Conservation (phyloP, 805 yeast species). For the Kregervanrija fluxuum region DNA sequence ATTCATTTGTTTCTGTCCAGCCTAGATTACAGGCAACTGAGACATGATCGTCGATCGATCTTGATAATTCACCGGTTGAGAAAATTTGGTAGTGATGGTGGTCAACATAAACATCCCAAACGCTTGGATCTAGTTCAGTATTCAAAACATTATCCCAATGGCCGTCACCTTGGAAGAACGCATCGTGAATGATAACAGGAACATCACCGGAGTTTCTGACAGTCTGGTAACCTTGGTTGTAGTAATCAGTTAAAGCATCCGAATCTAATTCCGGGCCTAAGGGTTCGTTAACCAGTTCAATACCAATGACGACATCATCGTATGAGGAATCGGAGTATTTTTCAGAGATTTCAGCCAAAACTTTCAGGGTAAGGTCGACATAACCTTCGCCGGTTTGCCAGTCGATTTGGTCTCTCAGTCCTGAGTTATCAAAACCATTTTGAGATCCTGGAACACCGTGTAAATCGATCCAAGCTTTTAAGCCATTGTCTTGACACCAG, state of each 20-base stretch:
- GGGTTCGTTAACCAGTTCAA: slow-evolving; percentile 87
- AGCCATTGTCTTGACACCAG: slow-evolving; percentile 58
- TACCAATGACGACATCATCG: slow-evolving; percentile 70
- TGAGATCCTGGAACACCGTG: slow-evolving; percentile 98
- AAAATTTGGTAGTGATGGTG: slow-evolving; percentile 92
- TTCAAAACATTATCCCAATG: slow-evolving; percentile 58
- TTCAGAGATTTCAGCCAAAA: slow-evolving; percentile 44
- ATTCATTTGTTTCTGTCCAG: slow-evolving; percentile 36
- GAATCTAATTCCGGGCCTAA: slow-evolving; percentile 63
- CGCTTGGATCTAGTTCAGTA: slow-evolving; percentile 24
- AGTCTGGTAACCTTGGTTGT: slow-evolving; percentile 52
- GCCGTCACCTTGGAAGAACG: slow-evolving; percentile 44
- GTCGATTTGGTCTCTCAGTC: slow-evolving; percentile 53
- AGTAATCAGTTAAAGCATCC: slow-evolving; percentile 51
- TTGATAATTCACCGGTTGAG: slow-evolving; percentile 50
- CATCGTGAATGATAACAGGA: slow-evolving; percentile 67
- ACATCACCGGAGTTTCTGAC: slow-evolving; percentile 45
- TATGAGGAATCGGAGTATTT: slow-evolving; percentile 59
- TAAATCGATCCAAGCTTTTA: slow-evolving; percentile 84
- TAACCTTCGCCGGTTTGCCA: slow-evolving; percentile 46
- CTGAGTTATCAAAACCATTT: slow-evolving; percentile 94
- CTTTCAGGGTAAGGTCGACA: slow-evolving; percentile 45
- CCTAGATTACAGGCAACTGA: slow-evolving; percentile 43
- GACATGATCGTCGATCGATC: slow-evolving; percentile 57
- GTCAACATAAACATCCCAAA: slow-evolving; percentile 66